Evolutionary conservation across 2,329 filamentous ascomycete species (phyloP).

Genomic region (Penicillium sumatraense): DNA sequence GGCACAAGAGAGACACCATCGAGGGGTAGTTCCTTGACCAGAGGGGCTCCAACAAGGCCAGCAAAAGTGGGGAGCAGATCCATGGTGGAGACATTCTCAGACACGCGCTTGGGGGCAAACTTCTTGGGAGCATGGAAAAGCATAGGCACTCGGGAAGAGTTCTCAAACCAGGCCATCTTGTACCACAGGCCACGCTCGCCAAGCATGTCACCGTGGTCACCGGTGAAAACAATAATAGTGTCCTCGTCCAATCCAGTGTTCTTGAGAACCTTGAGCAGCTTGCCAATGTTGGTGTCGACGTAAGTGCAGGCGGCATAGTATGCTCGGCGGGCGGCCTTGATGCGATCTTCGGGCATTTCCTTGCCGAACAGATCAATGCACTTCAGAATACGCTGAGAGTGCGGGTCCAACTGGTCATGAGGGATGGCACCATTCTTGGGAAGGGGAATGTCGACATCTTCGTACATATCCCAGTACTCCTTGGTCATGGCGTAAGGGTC

Average conservation of each 20-base stretch:
- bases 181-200: conserved; percentile 91
- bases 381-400: conserved; percentile 84
- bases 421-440: conserved; percentile 74
- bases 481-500: conserved; percentile 93
- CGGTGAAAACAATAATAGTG: conserved; percentile 90
- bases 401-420: conserved; percentile 80
- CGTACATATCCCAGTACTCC: conserved; percentile 92
- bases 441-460: conserved; percentile 82
- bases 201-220: conserved; percentile 95
- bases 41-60: conserved; percentile 74
- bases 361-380: conserved; percentile 86
- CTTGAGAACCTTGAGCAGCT: conserved; percentile 76
- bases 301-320: conserved; percentile 95
- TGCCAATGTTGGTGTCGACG: conserved; percentile 89
- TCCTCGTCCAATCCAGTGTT: conserved; percentile 79
- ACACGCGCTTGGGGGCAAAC: conserved; percentile 76
- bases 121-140: conserved; percentile 78
- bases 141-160: conserved; percentile 85
- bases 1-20: conserved; percentile 82
- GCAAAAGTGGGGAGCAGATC: conserved; percentile 89
- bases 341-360: conserved; percentile 81
- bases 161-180: conserved; percentile 97
- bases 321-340: conserved; percentile 81
- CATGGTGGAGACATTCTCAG: conserved; percentile 85
- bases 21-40: conserved; percentile 75